Evolutionary conservation across 768 basidiomycete species (phyloP).

Genomic region (Leccinum obscurum): DNA sequence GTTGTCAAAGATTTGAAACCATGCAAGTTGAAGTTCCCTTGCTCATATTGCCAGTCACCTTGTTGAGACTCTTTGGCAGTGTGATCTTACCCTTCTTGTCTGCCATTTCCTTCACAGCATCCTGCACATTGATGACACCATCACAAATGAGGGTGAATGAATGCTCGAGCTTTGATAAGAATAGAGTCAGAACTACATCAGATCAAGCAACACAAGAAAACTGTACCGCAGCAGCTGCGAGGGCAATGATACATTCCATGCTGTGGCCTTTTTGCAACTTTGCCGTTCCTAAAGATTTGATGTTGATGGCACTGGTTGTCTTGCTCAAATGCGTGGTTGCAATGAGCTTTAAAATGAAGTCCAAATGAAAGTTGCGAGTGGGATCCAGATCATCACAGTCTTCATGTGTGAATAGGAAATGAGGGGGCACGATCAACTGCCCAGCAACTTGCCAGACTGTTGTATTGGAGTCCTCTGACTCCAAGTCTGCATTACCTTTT

Average conservation of each 20-base stretch:
- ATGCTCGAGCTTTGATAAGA: not conserved
- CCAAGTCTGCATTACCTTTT: not conserved
- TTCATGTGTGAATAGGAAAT: conserved; percentile 1
- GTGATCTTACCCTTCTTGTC: too few relatives aligned
- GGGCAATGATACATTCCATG: not conserved
- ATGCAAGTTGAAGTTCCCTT: too few relatives aligned
- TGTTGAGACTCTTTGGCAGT: too few relatives aligned
- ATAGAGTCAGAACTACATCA: not conserved
- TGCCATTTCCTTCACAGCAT: too few relatives aligned
- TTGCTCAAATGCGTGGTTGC: conserved; percentile 2
- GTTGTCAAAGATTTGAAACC: too few relatives aligned
- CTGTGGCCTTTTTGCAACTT: not conserved
- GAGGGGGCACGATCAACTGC: not conserved
- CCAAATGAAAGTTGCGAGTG: not conserved
- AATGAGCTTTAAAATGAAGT: conserved; percentile 3
- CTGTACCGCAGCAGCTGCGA: conserved; percentile 1
- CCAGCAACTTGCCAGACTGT: not conserved
- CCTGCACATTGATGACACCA: too few relatives aligned
- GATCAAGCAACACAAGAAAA: not conserved
- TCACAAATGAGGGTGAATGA: too few relatives aligned
- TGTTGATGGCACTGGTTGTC: not conserved
- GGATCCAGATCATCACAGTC: conserved; percentile 1
- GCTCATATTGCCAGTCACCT: too few relatives aligned
- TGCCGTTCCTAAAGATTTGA: not conserved
- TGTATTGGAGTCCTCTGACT: not conserved